Conservation (phyloP, 768 basidiomycete genomes). For the Collybiopsis confluens region DNA sequence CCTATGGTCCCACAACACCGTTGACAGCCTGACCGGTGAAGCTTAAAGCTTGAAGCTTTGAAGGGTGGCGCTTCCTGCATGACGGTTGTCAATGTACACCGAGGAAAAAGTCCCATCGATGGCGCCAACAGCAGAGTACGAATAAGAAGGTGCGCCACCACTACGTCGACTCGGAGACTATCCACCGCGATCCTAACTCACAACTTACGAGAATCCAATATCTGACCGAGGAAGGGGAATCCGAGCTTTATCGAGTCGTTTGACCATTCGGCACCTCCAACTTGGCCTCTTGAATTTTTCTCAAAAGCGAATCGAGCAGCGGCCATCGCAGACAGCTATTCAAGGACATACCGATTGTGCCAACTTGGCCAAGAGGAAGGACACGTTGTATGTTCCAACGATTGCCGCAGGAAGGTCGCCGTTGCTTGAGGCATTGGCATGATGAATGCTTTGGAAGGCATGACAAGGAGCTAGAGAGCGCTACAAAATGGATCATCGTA, state of each 20-base stretch:
- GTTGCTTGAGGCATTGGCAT: not conserved
- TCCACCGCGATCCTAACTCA: conserved; percentile 4
- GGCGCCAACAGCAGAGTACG: not conserved
- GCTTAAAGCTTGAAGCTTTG: not conserved
- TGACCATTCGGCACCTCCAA: not conserved
- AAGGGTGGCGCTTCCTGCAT: not conserved
- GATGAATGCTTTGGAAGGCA: too few species aligned
- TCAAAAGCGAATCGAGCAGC: conserved; percentile 2
- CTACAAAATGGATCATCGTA: too few species aligned
- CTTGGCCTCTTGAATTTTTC: conserved; percentile 3
- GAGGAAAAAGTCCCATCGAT: not conserved
- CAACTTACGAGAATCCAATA: not conserved
- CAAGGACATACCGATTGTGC: not conserved
- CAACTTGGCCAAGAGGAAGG: not conserved
- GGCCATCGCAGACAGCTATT: too few species aligned
- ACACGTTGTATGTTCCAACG: conserved; percentile 3
- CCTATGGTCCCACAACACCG: not conserved
- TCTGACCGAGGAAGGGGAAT: not conserved
- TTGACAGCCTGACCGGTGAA: not conserved
- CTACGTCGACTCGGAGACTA: not conserved
- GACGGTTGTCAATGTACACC: not conserved
- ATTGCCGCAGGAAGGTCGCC: not conserved
- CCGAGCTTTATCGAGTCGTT: not conserved
- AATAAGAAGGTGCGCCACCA: not conserved
- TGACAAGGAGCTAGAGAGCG: too few species aligned